Evolutionary conservation across 2,329 filamentous ascomycete species (phyloP), one percentile per base, ranked within the genome.

Genomic region (Cryphonectria parasitica): DNA sequence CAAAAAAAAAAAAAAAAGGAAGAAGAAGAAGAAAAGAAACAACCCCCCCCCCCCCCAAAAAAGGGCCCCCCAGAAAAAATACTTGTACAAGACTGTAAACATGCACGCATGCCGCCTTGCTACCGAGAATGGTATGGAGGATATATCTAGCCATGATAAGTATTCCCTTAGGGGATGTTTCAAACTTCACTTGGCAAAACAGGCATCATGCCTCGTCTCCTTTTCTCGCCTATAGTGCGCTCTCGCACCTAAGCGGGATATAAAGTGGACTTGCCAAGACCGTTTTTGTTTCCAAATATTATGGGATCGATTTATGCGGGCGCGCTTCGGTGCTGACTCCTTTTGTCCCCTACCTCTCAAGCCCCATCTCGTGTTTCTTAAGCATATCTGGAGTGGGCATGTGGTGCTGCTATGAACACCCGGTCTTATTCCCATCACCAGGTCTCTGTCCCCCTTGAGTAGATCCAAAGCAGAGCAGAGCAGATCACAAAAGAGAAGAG

Each of bases 211-310:
- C 49, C 36, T 62, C 13, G 45, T 22, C 58, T 69, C 39, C 54
- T 58, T 58, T 58, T 56, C 45, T 49, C 66, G 64, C 56, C 28
- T 19, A 67, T 43, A 31, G 54, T 31, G 15, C n/a, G 64, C 58
- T 58, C 61, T 45, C 58, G 56, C 39, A 58, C 28, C 17, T 52
- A 65, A 65, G 63, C 43, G 63, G 64, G 45, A 56, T 39, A 43
- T 41, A 49, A 64, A 64, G 61, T 54, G 45, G 45, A 41, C 31
- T 45, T 58, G 69, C 69, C 69, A 70, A 70, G 69, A 39, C 66
- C 56, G 34, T 68, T 52, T 68, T 11, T 49, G 45, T 49, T 63
- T 65, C 63, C 36, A 68, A 70, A 52, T 65, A 61, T 22, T 22
- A 43, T 25, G 68, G 22, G 45, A 11, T 49, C 8, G 45, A 49